Conservation (phyloP, 495 filamentous ascomycete species). For the Penicillium cinerascens region DNA sequence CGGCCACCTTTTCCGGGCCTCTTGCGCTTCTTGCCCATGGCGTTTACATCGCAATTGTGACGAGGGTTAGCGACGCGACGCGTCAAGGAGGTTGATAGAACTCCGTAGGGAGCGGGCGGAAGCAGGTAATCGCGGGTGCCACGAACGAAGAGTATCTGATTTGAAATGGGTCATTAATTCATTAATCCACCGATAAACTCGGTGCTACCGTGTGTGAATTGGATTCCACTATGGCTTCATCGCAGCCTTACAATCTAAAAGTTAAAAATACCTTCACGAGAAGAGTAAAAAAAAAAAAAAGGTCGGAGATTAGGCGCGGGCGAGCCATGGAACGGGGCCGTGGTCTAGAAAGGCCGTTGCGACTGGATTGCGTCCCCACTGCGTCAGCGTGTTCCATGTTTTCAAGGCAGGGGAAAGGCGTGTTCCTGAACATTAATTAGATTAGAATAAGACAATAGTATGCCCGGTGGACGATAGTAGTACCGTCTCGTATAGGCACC, state of each 20-base stretch:
- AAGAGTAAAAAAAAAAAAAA: neutral
- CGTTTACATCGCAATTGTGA: neutral
- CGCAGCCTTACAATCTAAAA: too few relatives aligned
- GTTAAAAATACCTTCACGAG: neutral
- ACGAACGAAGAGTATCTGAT: neutral
- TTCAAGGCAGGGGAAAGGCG: slow-evolving; percentile 3
- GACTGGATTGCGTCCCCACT: slow-evolving; percentile 26
- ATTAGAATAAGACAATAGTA: neutral
- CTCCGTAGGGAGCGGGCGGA: neutral
- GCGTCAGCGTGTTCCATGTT: slow-evolving; percentile 23
- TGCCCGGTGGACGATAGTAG: too few relatives aligned
- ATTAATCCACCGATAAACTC: too few relatives aligned
- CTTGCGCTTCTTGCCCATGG: slow-evolving; percentile 47
- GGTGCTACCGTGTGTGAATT: too few relatives aligned
- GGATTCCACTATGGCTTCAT: too few relatives aligned
- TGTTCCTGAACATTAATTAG: slow-evolving; percentile 9
- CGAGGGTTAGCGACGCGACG: neutral
- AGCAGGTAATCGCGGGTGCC: neutral
- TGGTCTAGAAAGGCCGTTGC: slow-evolving; percentile 31
- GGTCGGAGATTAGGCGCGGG: neutral
- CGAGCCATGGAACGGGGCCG: slow-evolving; percentile 27
- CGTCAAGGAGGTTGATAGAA: slow-evolving; percentile 8
- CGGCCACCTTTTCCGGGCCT: slow-evolving; percentile 32
- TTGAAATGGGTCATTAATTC: too few relatives aligned
- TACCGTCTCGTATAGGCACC: neutral